Evolutionary conservation across 169 alveolate species (phyloP).

Genomic region (Eimeria brunetti): DNA sequence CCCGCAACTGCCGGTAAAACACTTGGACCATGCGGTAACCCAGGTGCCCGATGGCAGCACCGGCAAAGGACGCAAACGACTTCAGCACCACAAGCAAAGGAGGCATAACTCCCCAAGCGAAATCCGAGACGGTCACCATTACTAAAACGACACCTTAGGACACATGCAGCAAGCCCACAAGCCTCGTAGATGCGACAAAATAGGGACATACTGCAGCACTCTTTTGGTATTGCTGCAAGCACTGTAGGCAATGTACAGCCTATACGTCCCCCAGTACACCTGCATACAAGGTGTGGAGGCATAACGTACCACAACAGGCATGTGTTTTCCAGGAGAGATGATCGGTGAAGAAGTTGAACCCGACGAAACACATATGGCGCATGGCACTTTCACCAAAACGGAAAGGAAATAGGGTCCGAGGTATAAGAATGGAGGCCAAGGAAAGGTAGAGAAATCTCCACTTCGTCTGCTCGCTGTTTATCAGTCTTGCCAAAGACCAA

Average conservation of each 20-base stretch:
- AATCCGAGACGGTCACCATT: background rate
- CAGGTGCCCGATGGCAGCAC: background rate
- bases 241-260: background rate
- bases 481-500: slow-evolving; percentile 27
- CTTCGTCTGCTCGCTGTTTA: slow-evolving; percentile 11
- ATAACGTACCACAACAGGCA: slow-evolving; percentile 25
- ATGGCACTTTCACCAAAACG: slow-evolving; percentile 29
- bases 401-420: slow-evolving; percentile 26
- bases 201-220: background rate
- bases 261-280: background rate
- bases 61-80: background rate
- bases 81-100: slow-evolving; percentile 13
- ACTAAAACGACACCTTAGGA: background rate
- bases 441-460: slow-evolving; percentile 25
- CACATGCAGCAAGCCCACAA: slow-evolving; percentile 51
- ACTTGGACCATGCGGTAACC: slow-evolving; percentile 48
- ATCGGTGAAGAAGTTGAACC: slow-evolving; percentile 41
- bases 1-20: slow-evolving; percentile 25
- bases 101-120: slow-evolving; percentile 47
- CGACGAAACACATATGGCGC: slow-evolving; percentile 54
- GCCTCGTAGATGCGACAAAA: background rate
- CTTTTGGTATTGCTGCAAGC: background rate
- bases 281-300: background rate
- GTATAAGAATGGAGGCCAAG: slow-evolving; percentile 17
- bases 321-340: slow-evolving; percentile 45